phyloP scores from a whole-genome alignment of 2,329 filamentous ascomycete species.

The Sporothrix sp. region DNA sequence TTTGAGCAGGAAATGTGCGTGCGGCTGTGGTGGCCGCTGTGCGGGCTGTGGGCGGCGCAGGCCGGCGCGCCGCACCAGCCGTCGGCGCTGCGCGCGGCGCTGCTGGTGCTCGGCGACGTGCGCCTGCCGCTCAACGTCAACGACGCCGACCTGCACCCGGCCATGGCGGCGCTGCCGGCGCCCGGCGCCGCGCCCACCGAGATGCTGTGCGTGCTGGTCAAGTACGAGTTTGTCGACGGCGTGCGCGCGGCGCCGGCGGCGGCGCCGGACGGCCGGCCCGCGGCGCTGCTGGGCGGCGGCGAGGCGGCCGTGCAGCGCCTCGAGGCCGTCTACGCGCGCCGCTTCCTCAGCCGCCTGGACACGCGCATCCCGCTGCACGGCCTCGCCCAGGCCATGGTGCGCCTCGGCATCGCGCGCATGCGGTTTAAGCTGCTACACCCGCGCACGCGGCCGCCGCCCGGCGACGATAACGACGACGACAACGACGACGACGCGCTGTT shows the following conservation, averaged over 20 bases:
- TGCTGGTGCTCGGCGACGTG: constrained; percentile 40
- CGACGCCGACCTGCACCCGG: constrained; percentile 47
- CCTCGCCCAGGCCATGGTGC: background rate
- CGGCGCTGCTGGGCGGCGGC: no score
- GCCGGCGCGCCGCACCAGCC: constrained; percentile 47
- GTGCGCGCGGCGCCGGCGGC: constrained; percentile 41
- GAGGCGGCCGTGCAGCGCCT: background rate
- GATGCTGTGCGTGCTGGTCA: constrained; percentile 36
- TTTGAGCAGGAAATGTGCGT: constrained; percentile 59
- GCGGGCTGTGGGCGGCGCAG: constrained; percentile 44
- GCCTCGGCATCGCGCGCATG: background rate
- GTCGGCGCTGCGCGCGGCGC: constrained; percentile 42
- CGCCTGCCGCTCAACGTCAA: constrained; percentile 48
- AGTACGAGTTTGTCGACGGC: constrained; percentile 41
- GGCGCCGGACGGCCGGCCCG: constrained; percentile 24
- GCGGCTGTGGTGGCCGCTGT: constrained; percentile 55
- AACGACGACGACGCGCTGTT: background rate
- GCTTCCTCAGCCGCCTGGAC: background rate
- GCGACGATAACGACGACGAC: background rate
- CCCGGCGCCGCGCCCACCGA: constrained; percentile 48
- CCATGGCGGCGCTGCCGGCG: constrained; percentile 40
- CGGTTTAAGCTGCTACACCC: background rate
- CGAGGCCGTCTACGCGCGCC: background rate
- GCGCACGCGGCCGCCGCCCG: background rate
- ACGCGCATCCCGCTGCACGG: background rate